phyloP scores from a whole-genome alignment of 345 rosid genomes.

The Pistacia vera region DNA sequence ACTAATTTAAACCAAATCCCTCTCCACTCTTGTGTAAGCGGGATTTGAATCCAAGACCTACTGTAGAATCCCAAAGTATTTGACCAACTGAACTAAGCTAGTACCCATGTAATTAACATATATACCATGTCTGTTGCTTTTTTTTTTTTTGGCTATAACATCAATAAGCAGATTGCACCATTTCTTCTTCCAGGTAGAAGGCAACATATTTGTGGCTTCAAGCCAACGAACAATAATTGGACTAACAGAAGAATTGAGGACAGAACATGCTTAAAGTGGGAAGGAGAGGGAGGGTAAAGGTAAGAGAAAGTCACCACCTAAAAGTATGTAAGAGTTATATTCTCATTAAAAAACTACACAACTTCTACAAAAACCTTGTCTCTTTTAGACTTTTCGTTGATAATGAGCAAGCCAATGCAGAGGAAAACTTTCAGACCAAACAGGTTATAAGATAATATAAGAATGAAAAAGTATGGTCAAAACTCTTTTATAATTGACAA shows the following conservation, averaged over 20 bases:
- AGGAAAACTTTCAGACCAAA: neutral
- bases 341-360: too few relatives aligned
- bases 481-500: neutral
- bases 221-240: neutral
- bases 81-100: too few relatives aligned
- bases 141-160: neutral
- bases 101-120: slow-evolving; percentile 11
- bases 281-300: too few relatives aligned
- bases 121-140: neutral
- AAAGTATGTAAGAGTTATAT: too few relatives aligned
- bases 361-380: neutral
- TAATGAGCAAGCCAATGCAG: neutral
- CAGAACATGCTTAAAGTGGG: neutral
- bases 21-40: too few relatives aligned
- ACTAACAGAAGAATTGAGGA: neutral
- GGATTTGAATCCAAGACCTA: too few relatives aligned
- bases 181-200: neutral
- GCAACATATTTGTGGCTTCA: neutral
- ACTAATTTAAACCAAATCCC: too few relatives aligned
- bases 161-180: neutral
- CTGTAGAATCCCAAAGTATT: too few relatives aligned
- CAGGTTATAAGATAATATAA: neutral
- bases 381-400: neutral
- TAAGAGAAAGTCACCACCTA: neutral
- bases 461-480: neutral